Conservation (phyloP, 495 filamentous ascomycete genomes). For the Hypoxylon crocopeplum region DNA sequence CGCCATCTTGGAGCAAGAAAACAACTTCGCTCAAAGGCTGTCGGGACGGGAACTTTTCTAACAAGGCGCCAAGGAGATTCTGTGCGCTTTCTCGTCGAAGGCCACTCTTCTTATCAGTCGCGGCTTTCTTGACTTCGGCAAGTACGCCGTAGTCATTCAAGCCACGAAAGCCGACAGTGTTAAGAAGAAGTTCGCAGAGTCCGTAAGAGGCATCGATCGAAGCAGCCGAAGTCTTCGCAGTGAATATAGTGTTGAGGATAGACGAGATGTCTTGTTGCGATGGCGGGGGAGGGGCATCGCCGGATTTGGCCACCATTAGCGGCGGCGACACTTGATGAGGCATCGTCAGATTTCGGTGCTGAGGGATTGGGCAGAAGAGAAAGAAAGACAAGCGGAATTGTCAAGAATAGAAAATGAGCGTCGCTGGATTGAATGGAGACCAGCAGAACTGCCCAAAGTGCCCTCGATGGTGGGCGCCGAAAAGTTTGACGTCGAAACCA, state of each 20-base stretch:
- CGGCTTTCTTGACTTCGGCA: constrained; percentile 79
- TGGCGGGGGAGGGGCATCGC: constrained; percentile 61
- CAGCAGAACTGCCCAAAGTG: constrained; percentile 24
- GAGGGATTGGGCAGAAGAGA: constrained; percentile 6
- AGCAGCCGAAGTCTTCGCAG: constrained; percentile 78
- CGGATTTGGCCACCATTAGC: constrained; percentile 47
- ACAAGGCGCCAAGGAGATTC: constrained; percentile 90
- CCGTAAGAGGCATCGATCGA: constrained; percentile 88
- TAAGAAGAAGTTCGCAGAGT: constrained; percentile 78
- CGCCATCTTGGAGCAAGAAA: constrained; percentile 80
- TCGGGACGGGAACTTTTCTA: constrained; percentile 82
- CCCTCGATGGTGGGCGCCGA: constrained; percentile 28
- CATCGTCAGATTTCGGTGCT: constrained; percentile 33
- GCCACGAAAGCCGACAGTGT: constrained; percentile 78
- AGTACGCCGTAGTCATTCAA: constrained; percentile 76
- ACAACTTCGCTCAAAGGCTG: constrained; percentile 81
- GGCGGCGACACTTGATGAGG: constrained; percentile 47
- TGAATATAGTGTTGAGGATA: constrained; percentile 78
- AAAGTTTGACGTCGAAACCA: constrained; percentile 24
- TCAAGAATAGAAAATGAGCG: background rate
- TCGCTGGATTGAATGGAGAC: constrained; percentile 5
- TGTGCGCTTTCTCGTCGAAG: constrained; percentile 88
- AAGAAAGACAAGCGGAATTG: constrained; percentile 9
- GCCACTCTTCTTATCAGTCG: constrained; percentile 92
- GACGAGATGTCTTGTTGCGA: constrained; percentile 74